Base-by-base conservation (phyloP, 2,329 filamentous ascomycete species). In the Cladosporium sp. region DNA sequence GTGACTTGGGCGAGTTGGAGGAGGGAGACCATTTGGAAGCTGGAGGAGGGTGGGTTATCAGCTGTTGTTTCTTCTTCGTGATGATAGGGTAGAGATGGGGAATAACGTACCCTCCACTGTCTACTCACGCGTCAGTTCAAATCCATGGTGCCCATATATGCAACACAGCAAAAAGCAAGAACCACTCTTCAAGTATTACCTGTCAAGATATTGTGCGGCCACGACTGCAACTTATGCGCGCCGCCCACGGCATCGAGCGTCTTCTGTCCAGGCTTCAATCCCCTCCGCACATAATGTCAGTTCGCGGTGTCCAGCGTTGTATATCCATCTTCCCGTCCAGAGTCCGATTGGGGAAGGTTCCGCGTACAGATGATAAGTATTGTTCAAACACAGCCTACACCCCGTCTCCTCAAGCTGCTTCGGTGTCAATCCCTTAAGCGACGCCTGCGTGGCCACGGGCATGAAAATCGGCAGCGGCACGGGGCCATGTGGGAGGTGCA, bases 1-100 rank as follows among this genome's bases (percentile, higher is more conserved):
- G 95, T 98, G 68, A 99, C 89, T 69, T 90, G 93, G 62, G 95
- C 95, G 62, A 99, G 87, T 77, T 97, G 92, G 61, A 99, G 87
- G 38, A 99, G 84, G 68, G 93, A 97, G 65, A 99, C 96, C 95
- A 99, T 99, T 79, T 99, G 95, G 79, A 99, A 99, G 67, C 94
- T 97, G 77, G 54, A 28, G n/a, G 44, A 15, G 26, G n/a, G 52
- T 12, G 12, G 14, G 38, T 26, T 36, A 26, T 65, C 44, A 41
- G 34, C 38, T 49, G 26, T 11, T 28, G 36, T n/a, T 21, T 49
- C 18, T 49, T 36, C 28, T 38, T 10, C 18, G 21, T 24, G 6
- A n/a, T 18, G 14, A 18, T 2, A 21, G 12, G 14, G 30, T 2
- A 21, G 12, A 24, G 3, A 21, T 3, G 28, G 15, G 51, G 41